phyloP scores from a whole-genome alignment of 495 filamentous ascomycete species.

The Aspergillus indologenus region DNA sequence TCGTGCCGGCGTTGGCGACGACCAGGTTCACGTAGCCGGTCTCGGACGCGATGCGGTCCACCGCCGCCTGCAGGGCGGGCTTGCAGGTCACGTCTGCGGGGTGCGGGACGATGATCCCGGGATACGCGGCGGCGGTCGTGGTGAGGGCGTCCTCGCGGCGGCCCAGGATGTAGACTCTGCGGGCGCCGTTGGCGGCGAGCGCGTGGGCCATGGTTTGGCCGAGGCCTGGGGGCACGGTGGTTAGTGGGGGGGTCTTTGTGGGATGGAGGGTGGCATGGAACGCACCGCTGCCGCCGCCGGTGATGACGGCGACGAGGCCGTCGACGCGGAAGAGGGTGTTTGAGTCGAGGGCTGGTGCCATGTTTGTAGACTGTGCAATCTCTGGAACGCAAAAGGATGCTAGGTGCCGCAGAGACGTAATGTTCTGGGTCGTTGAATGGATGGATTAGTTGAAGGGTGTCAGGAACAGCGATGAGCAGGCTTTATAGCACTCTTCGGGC shows the following conservation, averaged over 20 bases:
- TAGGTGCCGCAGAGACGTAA: too few species aligned
- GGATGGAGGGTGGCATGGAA: not conserved
- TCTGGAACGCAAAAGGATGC: too few species aligned
- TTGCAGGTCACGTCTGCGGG: conserved; percentile 63
- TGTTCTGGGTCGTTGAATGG: too few species aligned
- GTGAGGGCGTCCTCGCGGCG: conserved; percentile 51
- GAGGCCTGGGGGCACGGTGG: conserved; percentile 36
- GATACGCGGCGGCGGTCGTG: conserved; percentile 38
- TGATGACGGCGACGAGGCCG: conserved; percentile 55
- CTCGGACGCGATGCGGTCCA: conserved; percentile 47
- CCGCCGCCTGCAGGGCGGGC: conserved; percentile 53
- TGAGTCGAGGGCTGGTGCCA: not conserved
- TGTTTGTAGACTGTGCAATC: too few species aligned
- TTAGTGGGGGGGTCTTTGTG: not conserved
- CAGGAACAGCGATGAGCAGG: too few species aligned
- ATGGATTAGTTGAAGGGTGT: too few species aligned
- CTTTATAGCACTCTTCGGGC: too few species aligned
- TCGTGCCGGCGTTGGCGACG: conserved; percentile 62
- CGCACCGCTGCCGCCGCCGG: conserved; percentile 61
- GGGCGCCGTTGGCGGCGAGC: conserved; percentile 53
- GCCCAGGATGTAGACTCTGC: conserved; percentile 60
- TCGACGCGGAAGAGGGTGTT: not conserved
- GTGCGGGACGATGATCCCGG: conserved; percentile 53
- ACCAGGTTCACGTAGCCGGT: conserved; percentile 59
- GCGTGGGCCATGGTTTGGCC: conserved; percentile 57